Base-by-base conservation (phyloP, 257 asterid species). In the Nicotiana sylvestris region DNA sequence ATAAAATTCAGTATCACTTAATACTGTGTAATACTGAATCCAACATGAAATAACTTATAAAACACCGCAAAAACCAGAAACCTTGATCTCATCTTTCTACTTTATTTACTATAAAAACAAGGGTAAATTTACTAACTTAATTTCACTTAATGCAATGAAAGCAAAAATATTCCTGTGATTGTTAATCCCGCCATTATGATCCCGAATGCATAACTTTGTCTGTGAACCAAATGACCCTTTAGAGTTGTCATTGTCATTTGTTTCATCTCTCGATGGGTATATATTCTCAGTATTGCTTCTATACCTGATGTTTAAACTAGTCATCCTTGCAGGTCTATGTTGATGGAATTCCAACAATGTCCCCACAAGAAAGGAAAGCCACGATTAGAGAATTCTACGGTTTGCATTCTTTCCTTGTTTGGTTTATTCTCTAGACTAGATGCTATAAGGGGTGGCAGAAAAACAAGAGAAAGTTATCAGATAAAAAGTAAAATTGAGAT, bases 281-380 rank as follows among this genome's bases (percentile, higher is more conserved):
- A 29, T 65, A 65, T 65, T 12, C 68, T 68, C 18, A 70, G 80
- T 51, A 58, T 66, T 3, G 13, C 53, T 64, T 68, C 33, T 27
- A n/a, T 21, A 12, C 17, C 18, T 30, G 27, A 29, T 9, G 66
- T 43, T 66, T 68, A 66, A 67, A 35, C 77, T 68, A 68, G 16
- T 37, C 55, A 58, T 43, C 35, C 53, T 37, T 29, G 35, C 84
- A 92, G 95, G 95, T 85, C 8, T 90, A 89, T 82, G 84, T 88
- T 64, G 92, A 91, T 85, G 95, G 89, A 17, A 88, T 87, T 90
- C 92, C 92, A 65, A 80, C 64, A 74, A 83, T 86, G 16, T 80
- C 87, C 55, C 83, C 89, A 9, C 91, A 89, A 85, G 94, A 91
- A 81, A 88, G 97, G 67, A 89, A 77, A 81, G 97, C 97, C 51